Conservation (phyloP, 2,329 filamentous ascomycete species). For the Colletotrichum lindemuthianum region DNA sequence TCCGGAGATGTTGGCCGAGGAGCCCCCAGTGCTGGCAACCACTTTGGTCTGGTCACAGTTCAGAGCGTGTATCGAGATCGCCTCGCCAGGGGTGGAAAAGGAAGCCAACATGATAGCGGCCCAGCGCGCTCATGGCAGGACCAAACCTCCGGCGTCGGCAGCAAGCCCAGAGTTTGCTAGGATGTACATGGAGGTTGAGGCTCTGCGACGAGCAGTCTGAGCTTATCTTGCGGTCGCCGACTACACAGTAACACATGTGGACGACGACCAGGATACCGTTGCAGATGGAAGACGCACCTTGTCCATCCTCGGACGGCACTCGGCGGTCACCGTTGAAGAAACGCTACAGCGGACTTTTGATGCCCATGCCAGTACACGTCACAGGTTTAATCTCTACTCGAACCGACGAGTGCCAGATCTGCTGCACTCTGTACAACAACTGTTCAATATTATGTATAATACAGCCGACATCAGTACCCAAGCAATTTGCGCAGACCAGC, state of each 20-base stretch:
- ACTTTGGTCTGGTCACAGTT: conserved; percentile 57
- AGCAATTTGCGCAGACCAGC: too few relatives aligned
- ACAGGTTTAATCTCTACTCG: background rate
- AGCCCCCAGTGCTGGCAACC: conserved; percentile 58
- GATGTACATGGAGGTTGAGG: conserved; percentile 37
- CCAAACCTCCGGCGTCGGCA: conserved; percentile 1
- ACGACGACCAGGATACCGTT: background rate
- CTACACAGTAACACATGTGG: background rate
- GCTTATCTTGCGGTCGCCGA: background rate
- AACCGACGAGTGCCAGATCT: background rate
- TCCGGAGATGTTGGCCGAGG: conserved; percentile 68
- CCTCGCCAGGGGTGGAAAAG: conserved; percentile 60
- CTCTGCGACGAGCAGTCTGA: conserved; percentile 7
- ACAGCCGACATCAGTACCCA: background rate
- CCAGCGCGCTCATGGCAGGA: conserved; percentile 14
- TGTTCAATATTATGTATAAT: conserved; percentile 12
- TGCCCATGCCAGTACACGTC: background rate
- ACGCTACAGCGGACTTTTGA: too few relatives aligned
- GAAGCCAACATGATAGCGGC: conserved; percentile 38
- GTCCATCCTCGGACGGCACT: background rate
- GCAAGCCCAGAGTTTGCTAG: conserved; percentile 45
- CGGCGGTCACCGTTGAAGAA: conserved; percentile 23
- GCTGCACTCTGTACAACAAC: conserved; percentile 5
- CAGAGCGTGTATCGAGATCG: conserved; percentile 64
- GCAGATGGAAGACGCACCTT: conserved; percentile 4